phyloP scores from a whole-genome alignment of 23 red algal species.

The Cyanidioschyzon merolae region DNA sequence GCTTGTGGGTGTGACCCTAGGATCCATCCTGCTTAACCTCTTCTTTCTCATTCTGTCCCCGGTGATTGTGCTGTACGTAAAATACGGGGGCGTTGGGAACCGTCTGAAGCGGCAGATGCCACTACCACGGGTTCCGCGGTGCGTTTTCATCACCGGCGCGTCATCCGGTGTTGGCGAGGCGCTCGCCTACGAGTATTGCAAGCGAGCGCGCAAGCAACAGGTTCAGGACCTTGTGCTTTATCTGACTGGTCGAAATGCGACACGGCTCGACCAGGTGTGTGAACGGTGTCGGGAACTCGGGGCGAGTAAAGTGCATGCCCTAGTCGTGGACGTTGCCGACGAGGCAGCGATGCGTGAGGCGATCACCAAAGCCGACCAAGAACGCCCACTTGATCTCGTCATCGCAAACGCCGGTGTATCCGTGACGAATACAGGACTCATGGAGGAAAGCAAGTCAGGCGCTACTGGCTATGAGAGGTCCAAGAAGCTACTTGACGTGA shows the following conservation, averaged over 20 bases:
- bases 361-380: slow-evolving; percentile 9
- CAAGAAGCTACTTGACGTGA: neutral
- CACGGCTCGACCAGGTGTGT: neutral
- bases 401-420: slow-evolving; percentile 13
- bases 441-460: neutral
- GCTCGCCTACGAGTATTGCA: slow-evolving; percentile 17
- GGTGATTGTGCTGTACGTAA: neutral
- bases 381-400: neutral
- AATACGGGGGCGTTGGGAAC: neutral
- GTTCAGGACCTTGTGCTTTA: neutral
- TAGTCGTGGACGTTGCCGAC: neutral
- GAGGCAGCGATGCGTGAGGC: slow-evolving; percentile 5
- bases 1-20: neutral
- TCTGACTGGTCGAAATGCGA: slow-evolving; percentile 5
- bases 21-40: neutral
- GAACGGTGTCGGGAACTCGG: neutral
- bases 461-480: neutral
- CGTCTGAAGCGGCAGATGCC: neutral
- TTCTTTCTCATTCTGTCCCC: neutral
- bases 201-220: neutral
- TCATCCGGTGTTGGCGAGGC: slow-evolving; percentile 13
- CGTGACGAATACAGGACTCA: neutral
- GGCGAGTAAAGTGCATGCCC: neutral
- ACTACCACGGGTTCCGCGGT: neutral
- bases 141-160: slow-evolving; percentile 12